These are phyloP conservation scores for Viola odorata DNA, from an alignment of 345 rosid species.

Conservation along the genomic window DNA sequence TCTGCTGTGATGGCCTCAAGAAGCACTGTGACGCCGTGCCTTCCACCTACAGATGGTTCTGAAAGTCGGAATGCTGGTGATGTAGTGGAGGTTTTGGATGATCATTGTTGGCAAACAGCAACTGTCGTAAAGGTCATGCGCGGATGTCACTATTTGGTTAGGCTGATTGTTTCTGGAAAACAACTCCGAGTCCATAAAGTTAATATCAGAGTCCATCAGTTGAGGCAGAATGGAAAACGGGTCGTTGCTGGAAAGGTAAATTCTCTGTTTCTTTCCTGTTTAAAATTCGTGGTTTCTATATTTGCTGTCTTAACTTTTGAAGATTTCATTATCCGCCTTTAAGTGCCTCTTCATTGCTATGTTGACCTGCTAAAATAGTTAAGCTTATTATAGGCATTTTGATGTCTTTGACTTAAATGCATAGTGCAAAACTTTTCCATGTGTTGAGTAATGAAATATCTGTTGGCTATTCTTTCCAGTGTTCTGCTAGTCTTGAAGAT, in stretches of 20 bases:
- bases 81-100: conserved; percentile 15
- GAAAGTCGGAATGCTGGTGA: conserved; percentile 15
- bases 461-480: conserved; percentile 30
- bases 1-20: conserved; percentile 11
- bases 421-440: no score
- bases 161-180: conserved; percentile 7
- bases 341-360: no score
- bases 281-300: neutral
- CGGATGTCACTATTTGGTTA: conserved; percentile 6
- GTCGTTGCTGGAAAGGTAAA: conserved; percentile 16
- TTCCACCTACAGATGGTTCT: neutral
- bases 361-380: neutral
- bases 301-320: neutral
- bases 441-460: conserved; percentile 6
- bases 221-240: conserved; percentile 16
- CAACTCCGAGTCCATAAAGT: conserved; percentile 3
- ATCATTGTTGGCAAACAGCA: conserved; percentile 12
- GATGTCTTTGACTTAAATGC: no score
- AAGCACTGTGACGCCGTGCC: conserved; percentile 10
- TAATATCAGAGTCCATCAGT: conserved; percentile 11
- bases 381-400: neutral
- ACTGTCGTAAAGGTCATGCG: conserved; percentile 8
- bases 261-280: neutral
- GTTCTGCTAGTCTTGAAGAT: conserved; percentile 18
- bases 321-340: neutral